These are phyloP conservation scores for Scheffersomyces illinoinensis DNA, from an alignment of 1,139 yeast genomes.

Conservation along the genomic window DNA sequence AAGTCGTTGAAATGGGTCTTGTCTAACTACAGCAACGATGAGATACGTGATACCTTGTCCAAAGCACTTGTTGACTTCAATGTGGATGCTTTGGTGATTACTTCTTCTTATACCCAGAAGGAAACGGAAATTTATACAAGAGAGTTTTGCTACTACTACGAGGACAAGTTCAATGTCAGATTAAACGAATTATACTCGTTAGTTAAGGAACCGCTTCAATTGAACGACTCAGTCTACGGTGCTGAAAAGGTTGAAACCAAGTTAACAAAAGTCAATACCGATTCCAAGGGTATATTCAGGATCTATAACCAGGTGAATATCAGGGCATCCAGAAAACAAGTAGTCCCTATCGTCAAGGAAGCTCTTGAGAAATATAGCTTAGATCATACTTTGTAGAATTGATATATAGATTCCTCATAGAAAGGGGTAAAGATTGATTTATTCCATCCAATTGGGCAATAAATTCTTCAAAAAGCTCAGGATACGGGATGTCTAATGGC, in stretches of 20 bases:
- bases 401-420: conserved; percentile 15
- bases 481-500: conserved; percentile 12
- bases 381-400: conserved; percentile 13
- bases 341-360: conserved; percentile 63
- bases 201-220: conserved; percentile 18
- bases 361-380: conserved; percentile 25
- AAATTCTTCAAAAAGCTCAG: conserved; percentile 20
- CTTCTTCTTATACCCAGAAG: conserved; percentile 58
- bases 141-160: conserved; percentile 51
- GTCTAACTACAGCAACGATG: conserved; percentile 27
- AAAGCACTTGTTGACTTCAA: conserved; percentile 35
- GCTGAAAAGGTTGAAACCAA: conserved; percentile 6
- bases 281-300: conserved; percentile 14
- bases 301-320: conserved; percentile 55
- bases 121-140: conserved; percentile 50
- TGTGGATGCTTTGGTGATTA: conserved; percentile 57
- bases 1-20: conserved; percentile 63
- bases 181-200: conserved; percentile 26
- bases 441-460: conserved; percentile 22
- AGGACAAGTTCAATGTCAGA: conserved; percentile 8
- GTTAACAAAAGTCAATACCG: conserved; percentile 1
- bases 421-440: conserved; percentile 31
- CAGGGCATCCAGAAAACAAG: conserved; percentile 77
- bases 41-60: conserved; percentile 39
- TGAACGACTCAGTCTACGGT: conserved; percentile 13